These are phyloP conservation scores for Malassezia furfur DNA, from an alignment of 1,284 basidiomycete genomes.

Conservation along the genomic window DNA sequence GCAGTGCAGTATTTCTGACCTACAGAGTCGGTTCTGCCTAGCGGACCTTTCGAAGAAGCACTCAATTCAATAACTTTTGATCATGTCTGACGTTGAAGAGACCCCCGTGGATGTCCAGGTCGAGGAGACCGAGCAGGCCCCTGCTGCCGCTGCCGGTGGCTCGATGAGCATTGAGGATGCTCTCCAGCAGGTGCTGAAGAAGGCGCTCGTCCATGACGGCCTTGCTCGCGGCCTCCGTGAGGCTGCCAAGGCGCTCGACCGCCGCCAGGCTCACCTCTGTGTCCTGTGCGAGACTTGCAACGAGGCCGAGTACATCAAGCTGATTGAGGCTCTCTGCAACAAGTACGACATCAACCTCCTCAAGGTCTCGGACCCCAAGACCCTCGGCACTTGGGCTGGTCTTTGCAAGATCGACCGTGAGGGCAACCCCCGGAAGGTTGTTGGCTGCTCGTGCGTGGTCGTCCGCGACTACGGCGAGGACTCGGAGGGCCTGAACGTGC, in stretches of 20 bases:
- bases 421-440: slow-evolving; percentile 91
- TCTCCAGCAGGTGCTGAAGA: slow-evolving; percentile 89
- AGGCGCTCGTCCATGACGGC: slow-evolving; percentile 91
- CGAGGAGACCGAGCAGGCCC: slow-evolving; percentile 55
- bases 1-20: neutral
- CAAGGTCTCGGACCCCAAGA: slow-evolving; percentile 93
- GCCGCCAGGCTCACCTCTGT: slow-evolving; percentile 95
- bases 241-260: slow-evolving; percentile 95
- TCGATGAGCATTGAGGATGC: slow-evolving; percentile 95
- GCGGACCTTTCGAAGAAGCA: slow-evolving; percentile 48
- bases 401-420: slow-evolving; percentile 93
- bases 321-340: slow-evolving; percentile 96
- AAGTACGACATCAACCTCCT: slow-evolving; percentile 99
- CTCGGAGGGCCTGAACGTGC: slow-evolving; percentile 88
- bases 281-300: slow-evolving; percentile 98
- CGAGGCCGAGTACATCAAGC: slow-evolving; percentile 99
- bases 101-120: slow-evolving; percentile 57
- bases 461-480: slow-evolving; percentile 97
- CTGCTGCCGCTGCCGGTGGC: slow-evolving; percentile 66
- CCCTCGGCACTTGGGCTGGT: slow-evolving; percentile 89
- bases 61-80: slow-evolving; percentile 9
- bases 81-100: slow-evolving; percentile 48
- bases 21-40: slow-evolving; percentile 17
- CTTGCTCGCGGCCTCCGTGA: slow-evolving; percentile 96
- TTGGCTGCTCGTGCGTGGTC: slow-evolving; percentile 68